These are phyloP conservation scores for Chlamydomonas reinhardtii DNA, from an alignment of 163 green algal genomes.

Conservation along the genomic window DNA sequence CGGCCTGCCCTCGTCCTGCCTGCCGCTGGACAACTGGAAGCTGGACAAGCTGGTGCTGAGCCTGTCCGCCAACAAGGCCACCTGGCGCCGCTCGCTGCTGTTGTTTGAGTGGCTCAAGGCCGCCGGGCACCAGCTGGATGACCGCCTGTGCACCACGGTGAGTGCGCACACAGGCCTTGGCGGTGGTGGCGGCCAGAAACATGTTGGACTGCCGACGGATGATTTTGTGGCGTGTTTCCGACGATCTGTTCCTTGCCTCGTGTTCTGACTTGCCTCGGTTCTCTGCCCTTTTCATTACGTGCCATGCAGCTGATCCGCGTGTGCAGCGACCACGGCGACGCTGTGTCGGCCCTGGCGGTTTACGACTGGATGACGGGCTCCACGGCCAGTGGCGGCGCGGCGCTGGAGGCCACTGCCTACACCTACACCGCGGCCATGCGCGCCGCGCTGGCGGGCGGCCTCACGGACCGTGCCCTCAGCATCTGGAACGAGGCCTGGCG, in stretches of 20 bases:
- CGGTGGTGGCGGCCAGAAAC: no score
- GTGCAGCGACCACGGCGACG: constrained; percentile 83
- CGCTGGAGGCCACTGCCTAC: constrained; percentile 78
- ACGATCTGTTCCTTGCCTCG: no score
- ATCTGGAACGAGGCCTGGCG: constrained; percentile 48
- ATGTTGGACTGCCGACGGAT: no score
- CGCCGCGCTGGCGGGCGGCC: constrained; percentile 75
- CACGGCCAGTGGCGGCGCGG: constrained; percentile 68
- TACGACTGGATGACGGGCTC: constrained; percentile 91
- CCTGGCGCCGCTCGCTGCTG: constrained; percentile 82
- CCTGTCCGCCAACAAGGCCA: constrained; percentile 79
- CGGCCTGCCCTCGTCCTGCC: constrained; percentile 35
- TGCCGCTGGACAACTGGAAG: constrained; percentile 81
- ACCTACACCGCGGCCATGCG: constrained; percentile 93
- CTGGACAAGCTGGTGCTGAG: constrained; percentile 89
- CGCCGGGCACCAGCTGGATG: constrained; percentile 78
- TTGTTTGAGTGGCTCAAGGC: constrained; percentile 87
- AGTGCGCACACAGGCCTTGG: background rate
- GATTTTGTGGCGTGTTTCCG: no score
- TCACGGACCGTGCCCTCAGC: constrained; percentile 77
- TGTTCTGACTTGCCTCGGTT: no score
- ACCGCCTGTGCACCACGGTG: constrained; percentile 88
- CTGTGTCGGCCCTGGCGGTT: constrained; percentile 76
- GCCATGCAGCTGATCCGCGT: constrained; percentile 81
- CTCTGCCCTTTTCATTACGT: no score